Evolutionary conservation across 371 early-diverging fungal genomes (phyloP), one percentile per base, ranked within the genome.

Genomic region (Haplosporangium sp.): DNA sequence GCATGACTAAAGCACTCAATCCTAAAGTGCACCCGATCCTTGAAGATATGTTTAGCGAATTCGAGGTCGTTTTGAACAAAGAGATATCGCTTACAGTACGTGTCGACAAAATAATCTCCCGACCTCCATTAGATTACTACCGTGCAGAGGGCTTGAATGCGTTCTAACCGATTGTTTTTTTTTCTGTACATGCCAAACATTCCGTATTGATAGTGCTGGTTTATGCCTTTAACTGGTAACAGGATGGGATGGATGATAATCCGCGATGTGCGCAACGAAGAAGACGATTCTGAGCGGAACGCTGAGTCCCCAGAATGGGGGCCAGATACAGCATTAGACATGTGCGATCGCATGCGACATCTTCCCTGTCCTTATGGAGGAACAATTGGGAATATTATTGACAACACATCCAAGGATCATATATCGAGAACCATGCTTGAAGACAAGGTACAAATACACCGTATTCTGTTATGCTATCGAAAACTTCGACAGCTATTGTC

Each of bases 391-490:
- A 63, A 69, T n/a, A 63, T 69, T 42, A 46, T 69, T n/a, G 69
- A 69, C 45, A 45, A 36, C 6, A 69, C 69, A 2, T 56, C 62
- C 2, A 47, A 55, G 29, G 52, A 57, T 14, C 38, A 51, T 14
- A 63, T 63, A 10, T 62, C 69, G 12, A 62, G 58, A 36, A 63
- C 62, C 46, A 57, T 62, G 20, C 63, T 69, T 6, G 69, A 69
- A 45, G 69, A 69, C n/a, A 69, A 69, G 69, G 69, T 62, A 67
- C 12, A 5, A 3, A 20, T 57, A 41, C 11, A 47, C 5, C 14
- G n/a, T n/a, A 20, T 18, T 20, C 45, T 1, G 16, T 10, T 13
- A 1, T 45, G 16, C 13, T 16, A 16, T 45, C 45, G 16, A 45
- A 45, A 45, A 45, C 10, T 16, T 13, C 45, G 45, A 16, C 13